Conservation (phyloP, 2,329 filamentous ascomycete genomes). For the Aspergillus sp. region DNA sequence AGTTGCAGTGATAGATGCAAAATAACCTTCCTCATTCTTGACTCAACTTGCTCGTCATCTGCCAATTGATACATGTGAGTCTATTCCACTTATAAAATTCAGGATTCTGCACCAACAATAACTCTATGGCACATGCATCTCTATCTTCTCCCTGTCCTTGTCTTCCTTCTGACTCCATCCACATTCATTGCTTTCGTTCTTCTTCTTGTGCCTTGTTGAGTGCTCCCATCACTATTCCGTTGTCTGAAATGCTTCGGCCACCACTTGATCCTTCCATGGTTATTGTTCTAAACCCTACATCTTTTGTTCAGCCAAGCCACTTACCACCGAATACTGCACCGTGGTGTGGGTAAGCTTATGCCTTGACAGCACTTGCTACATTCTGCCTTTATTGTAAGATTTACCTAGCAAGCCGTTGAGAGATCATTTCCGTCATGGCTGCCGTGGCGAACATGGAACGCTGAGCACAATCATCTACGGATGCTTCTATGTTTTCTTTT, state of each 20-base stretch:
- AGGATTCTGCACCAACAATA: background rate
- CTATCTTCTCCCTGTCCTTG: background rate
- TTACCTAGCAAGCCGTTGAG: background rate
- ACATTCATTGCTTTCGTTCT: background rate
- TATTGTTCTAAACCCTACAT: background rate
- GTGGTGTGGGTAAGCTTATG: background rate
- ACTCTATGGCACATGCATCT: background rate
- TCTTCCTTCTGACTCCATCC: slow-evolving; percentile 1
- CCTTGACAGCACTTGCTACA: background rate
- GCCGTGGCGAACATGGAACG: slow-evolving; percentile 4
- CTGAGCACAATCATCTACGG: slow-evolving; percentile 13
- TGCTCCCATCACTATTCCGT: background rate
- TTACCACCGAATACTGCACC: background rate
- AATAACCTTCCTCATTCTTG: slow-evolving; percentile 16
- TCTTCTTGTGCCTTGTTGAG: background rate
- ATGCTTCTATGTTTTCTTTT: slow-evolving; percentile 19
- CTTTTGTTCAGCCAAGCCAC: background rate
- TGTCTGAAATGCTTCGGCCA: background rate
- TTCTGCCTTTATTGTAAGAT: background rate
- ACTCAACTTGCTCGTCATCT: slow-evolving; percentile 3
- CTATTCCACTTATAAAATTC: slow-evolving; percentile 1
- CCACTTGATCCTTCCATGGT: background rate
- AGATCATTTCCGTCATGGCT: background rate
- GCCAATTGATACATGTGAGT: slow-evolving; percentile 27
- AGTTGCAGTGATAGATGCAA: slow-evolving; percentile 24